These are phyloP conservation scores for Wickerhamomyces chambardii DNA, from an alignment of 805 yeast species.

Conservation along the genomic window DNA sequence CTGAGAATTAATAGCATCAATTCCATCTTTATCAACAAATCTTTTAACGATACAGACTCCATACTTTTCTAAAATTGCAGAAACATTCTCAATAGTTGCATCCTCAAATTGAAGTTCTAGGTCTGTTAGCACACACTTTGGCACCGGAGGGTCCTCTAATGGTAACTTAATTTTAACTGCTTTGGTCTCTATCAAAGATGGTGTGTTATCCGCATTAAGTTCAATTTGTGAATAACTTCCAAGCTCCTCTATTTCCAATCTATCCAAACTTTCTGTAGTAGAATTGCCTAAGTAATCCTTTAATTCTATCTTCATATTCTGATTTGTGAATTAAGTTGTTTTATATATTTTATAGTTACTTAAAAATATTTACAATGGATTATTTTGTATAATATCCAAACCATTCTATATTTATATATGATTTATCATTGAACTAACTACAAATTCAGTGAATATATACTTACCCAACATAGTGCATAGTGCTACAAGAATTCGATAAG, in stretches of 20 bases:
- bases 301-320: no score
- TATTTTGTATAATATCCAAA: no score
- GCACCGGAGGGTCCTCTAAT: background rate
- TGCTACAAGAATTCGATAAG: no score
- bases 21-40: conserved; percentile 3
- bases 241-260: background rate
- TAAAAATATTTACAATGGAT: no score
- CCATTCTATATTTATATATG: no score
- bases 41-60: conserved; percentile 14
- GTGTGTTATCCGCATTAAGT: background rate
- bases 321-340: no score
- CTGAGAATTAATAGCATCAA: conserved; percentile 8
- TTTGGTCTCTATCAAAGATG: conserved; percentile 1
- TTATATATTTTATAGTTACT: no score
- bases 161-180: background rate
- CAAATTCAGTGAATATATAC: no score
- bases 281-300: background rate
- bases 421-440: no score
- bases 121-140: background rate
- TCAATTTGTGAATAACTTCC: no score
- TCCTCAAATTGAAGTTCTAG: background rate
- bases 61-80: conserved; percentile 9
- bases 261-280: background rate
- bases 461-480: no score
- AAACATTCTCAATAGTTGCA: conserved; percentile 4